Evolutionary conservation across 2,329 filamentous ascomycete species (phyloP).

Genomic region (Xylaria digitata): DNA sequence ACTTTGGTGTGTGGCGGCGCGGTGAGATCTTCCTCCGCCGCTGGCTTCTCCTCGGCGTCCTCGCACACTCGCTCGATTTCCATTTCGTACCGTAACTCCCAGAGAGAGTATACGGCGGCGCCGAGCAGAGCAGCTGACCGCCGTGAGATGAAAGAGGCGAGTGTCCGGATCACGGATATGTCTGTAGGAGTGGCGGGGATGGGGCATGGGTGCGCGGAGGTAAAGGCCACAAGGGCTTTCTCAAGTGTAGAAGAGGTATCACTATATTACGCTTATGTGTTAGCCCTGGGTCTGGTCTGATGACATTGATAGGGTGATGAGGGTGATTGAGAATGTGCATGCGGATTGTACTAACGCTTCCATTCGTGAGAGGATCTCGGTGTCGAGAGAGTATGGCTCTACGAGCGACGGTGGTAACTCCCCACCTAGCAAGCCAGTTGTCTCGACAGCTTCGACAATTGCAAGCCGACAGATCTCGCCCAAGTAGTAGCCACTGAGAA

Average conservation of each 20-base stretch:
- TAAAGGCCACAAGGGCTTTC: slow-evolving; percentile 61
- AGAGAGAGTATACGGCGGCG: slow-evolving; percentile 68
- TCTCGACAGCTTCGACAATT: slow-evolving; percentile 68
- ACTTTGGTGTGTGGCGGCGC: slow-evolving; percentile 65
- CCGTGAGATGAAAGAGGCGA: slow-evolving; percentile 66
- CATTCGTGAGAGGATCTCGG: slow-evolving; percentile 68
- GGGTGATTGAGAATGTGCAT: neutral
- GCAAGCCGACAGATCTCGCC: slow-evolving; percentile 72
- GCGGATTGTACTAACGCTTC: slow-evolving; percentile 60
- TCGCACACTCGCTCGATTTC: slow-evolving; percentile 53
- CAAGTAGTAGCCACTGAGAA: slow-evolving; percentile 74
- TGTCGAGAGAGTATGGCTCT: slow-evolving; percentile 67
- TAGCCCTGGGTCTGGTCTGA: slow-evolving; percentile 20
- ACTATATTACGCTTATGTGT: slow-evolving; percentile 48
- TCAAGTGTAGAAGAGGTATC: slow-evolving; percentile 58
- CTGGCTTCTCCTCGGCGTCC: slow-evolving; percentile 57
- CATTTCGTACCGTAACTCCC: slow-evolving; percentile 65
- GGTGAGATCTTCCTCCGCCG: slow-evolving; percentile 47
- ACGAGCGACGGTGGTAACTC: slow-evolving; percentile 65
- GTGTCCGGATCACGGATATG: slow-evolving; percentile 61
- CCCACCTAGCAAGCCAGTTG: slow-evolving; percentile 66
- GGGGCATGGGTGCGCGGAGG: slow-evolving; percentile 60
- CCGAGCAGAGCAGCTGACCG: slow-evolving; percentile 71
- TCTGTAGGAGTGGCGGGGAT: slow-evolving; percentile 55
- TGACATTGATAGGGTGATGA: neutral